Percentiles rank a stretch among this genome's conserved stretches.
phyloP scores from a whole-genome alignment of 805 yeast genomes.

The Spathaspora girioi region DNA sequence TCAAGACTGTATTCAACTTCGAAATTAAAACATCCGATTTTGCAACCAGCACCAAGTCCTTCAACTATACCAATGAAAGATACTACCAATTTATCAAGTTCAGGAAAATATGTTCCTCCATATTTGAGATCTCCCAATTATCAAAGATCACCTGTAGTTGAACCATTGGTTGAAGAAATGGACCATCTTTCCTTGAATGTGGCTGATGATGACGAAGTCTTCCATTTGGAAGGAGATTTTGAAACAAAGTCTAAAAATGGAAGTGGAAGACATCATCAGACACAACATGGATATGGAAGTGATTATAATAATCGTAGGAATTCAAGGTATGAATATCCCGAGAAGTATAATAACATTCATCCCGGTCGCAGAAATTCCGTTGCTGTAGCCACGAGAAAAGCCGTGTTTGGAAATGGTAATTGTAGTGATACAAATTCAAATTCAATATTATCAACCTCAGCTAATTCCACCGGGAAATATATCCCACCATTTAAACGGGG shows the following conservation, averaged over 20 bases:
- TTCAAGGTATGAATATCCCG: slow-evolving; percentile 1
- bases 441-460: neutral
- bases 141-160: slow-evolving; percentile 29
- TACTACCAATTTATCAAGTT: slow-evolving; percentile 2
- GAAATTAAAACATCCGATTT: slow-evolving; percentile 7
- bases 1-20: slow-evolving; percentile 20
- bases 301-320: neutral
- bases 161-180: slow-evolving; percentile 33
- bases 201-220: slow-evolving; percentile 31
- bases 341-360: neutral
- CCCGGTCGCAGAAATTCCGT: neutral
- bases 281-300: slow-evolving; percentile 1
- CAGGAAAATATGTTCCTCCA: slow-evolving; percentile 41
- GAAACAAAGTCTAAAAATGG: slow-evolving; percentile 9
- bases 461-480: slow-evolving; percentile 48
- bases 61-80: neutral
- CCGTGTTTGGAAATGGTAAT: neutral
- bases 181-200: slow-evolving; percentile 21
- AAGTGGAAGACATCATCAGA: neutral
- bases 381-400: slow-evolving; percentile 1
- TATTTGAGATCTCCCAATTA: slow-evolving; percentile 36
- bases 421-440: neutral
- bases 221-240: slow-evolving; percentile 41
- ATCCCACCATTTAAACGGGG: slow-evolving; percentile 71
- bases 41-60: neutral